Evolutionary conservation across 805 yeast genomes (phyloP), one percentile per base, ranked within the genome.

Genomic region (Torulaspora gathmanii): DNA sequence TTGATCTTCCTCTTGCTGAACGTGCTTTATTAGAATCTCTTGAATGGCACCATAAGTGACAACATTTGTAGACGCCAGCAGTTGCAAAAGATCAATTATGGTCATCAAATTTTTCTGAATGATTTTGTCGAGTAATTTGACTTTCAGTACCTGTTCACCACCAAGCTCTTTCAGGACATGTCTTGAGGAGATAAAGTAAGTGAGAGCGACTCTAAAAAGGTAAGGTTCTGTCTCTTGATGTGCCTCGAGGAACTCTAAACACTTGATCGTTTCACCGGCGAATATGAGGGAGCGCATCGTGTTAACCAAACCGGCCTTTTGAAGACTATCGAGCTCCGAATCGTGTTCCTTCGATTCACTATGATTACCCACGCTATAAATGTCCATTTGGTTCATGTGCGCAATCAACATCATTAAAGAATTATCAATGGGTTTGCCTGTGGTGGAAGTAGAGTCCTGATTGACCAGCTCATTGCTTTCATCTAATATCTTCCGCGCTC

Each of bases 51-150:
- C 95, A 28, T 86, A 74, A 0, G 84, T 79, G 0, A 87, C 78
- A 23, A 75, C 79, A 10, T 78, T 79, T 34, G 80, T 79, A 2
- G 74, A 62, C 33, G 88, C 75, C 34, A 89, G 63, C 2, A 81
- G 74, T 50, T 83, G 81, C n/a, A 91, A 71, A 1, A 93, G 69
- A 52, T 90, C 96, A 15, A 87, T 63, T 0, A 95, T 85, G 0
- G 95, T 72, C 66, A 86, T 71, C 12, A 84, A 60, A 38, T 77
- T 75, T 12, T 70, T 66, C 2, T 69, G 60, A 37, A 77, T 74
- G 38, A 86, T 75, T 45, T 71, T 73, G 22, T 74, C 67, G 15
- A 91, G 62, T 0, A 90, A 67, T 13, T 60, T 58, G 41, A 67
- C 64, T 37, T 55, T 57, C 44, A 79, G 65, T 37, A 74, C 69